A percentile compares a stretch with the other conserved stretches of the same genome.
Evolutionary conservation across 2,329 filamentous ascomycete species (phyloP).

Genomic region (Hirsutella minnesotensis): DNA sequence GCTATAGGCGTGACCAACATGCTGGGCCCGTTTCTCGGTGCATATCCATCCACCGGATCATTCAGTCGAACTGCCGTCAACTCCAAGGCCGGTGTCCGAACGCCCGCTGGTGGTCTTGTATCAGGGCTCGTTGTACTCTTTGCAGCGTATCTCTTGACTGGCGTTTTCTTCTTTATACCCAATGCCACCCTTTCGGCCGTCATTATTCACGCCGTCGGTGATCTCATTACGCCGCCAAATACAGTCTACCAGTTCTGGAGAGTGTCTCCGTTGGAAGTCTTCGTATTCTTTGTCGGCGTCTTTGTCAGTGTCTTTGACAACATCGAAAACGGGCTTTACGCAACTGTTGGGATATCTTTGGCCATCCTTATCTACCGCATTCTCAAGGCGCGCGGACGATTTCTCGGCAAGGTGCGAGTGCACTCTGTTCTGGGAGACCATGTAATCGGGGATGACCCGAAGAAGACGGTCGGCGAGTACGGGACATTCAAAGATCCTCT

Average conservation of each 20-base stretch:
- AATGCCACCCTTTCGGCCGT: constrained; percentile 70
- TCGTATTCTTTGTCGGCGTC: constrained; percentile 90
- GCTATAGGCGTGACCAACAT: constrained; percentile 87
- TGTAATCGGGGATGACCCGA: constrained; percentile 49
- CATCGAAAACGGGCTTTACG: constrained; percentile 90
- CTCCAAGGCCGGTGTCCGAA: constrained; percentile 89
- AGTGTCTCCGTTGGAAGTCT: constrained; percentile 77
- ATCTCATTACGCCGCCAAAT: constrained; percentile 83
- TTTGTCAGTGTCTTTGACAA: constrained; percentile 76
- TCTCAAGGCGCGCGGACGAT: constrained; percentile 69
- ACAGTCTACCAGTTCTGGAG: constrained; percentile 93
- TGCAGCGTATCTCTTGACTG: constrained; percentile 78
- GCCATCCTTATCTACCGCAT: constrained; percentile 74
- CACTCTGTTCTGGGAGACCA: constrained; percentile 75
- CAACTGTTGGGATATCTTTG: constrained; percentile 65
- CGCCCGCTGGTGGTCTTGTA: constrained; percentile 80
- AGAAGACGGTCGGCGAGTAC: constrained; percentile 36
- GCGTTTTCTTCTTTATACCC: constrained; percentile 90
- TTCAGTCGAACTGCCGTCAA: constrained; percentile 96
- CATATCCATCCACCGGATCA: constrained; percentile 84
- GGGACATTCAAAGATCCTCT: constrained; percentile 38
- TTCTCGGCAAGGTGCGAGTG: constrained; percentile 57
- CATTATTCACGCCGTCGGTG: constrained; percentile 91
- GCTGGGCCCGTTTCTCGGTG: constrained; percentile 82
- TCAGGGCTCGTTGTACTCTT: constrained; percentile 77